Base-by-base conservation (phyloP, 1,284 basidiomycete genomes). In the Heterobasidion parviporum region DNA sequence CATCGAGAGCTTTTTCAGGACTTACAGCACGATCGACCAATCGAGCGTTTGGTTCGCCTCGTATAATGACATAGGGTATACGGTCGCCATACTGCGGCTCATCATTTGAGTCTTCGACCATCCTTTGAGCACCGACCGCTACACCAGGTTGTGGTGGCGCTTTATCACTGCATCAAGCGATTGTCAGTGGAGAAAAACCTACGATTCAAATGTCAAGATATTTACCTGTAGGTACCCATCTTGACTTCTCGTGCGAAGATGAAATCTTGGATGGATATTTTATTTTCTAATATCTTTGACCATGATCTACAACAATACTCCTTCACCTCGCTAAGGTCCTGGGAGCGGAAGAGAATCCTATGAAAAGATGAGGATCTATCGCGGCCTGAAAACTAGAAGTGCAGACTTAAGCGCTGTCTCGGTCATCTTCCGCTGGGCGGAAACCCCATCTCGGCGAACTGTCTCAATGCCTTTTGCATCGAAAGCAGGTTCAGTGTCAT, bases 391-490 rank as follows among this genome's bases (percentile, higher is more conserved):
- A 48, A 48, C 10, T n/a, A 12, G 6, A 47, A 20, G 47, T 20
- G 63, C 76, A 64, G 65, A 94, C 93, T 94, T 96, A 56, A 97
- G 69, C 63, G 85, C 88, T 3, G 78, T 83, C 68, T 97, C 94
- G 7, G 88, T 83, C 81, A 97, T 93, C 72, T 95, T 96, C 64
- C 84, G 81, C 65, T 93, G 89, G 0, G 93, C 94, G 1, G 83
- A 80, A 46, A 94, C 83, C 6, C 92, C 92, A 65, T 99, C 97
- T 54, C 96, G 77, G 5, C 97, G 80, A 20, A 99, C 90, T 0
- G 94, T 98, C 72, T 99, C 97, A 57, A 99, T 98, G 0, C 96
- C 97, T 70, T 99, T 98, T 5, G 94, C 97, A 63, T 99, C 96
- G 63, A 99, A 98, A 0, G 74, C 76, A 0, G 94, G 92, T 53